phyloP scores from a whole-genome alignment of 768 basidiomycete species.

The Antrodiella citrinella region DNA sequence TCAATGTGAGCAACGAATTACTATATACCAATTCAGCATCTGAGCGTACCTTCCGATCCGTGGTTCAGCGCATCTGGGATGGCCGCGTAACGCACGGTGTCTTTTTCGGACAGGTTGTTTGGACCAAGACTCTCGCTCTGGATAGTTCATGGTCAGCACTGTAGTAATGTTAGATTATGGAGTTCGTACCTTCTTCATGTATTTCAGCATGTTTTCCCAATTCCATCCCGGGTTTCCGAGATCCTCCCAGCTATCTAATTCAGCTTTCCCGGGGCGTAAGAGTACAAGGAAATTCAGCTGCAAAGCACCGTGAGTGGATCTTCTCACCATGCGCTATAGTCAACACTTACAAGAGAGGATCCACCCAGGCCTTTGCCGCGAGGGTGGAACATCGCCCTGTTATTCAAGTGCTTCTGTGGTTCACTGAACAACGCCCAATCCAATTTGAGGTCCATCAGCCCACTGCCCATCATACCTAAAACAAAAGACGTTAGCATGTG shows the following conservation, averaged over 20 bases:
- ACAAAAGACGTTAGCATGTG: neutral
- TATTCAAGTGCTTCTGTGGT: conserved; percentile 10
- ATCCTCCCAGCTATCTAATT: conserved; percentile 11
- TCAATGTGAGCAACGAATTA: too few species aligned
- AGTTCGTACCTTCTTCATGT: conserved; percentile 13
- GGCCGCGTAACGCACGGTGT: neutral
- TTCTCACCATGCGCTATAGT: neutral
- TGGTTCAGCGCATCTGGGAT: neutral
- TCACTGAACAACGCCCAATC: conserved; percentile 14
- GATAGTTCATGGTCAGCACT: too few species aligned
- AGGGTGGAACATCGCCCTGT: conserved; percentile 4
- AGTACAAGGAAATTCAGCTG: conserved; percentile 11
- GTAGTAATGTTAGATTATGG: too few species aligned
- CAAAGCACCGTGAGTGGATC: neutral
- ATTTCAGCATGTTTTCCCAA: conserved; percentile 16
- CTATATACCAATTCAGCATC: too few species aligned
- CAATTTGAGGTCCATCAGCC: conserved; percentile 9
- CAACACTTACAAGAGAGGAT: conserved; percentile 6
- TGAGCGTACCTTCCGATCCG: neutral
- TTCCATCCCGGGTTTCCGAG: conserved; percentile 22
- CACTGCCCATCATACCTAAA: neutral
- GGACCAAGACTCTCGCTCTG: neutral
- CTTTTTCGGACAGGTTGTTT: neutral
- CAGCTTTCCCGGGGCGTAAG: conserved; percentile 3
- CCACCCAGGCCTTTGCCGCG: conserved; percentile 7